phyloP scores from a whole-genome alignment of 1,284 basidiomycete genomes.

The Clitocybe nebularis region DNA sequence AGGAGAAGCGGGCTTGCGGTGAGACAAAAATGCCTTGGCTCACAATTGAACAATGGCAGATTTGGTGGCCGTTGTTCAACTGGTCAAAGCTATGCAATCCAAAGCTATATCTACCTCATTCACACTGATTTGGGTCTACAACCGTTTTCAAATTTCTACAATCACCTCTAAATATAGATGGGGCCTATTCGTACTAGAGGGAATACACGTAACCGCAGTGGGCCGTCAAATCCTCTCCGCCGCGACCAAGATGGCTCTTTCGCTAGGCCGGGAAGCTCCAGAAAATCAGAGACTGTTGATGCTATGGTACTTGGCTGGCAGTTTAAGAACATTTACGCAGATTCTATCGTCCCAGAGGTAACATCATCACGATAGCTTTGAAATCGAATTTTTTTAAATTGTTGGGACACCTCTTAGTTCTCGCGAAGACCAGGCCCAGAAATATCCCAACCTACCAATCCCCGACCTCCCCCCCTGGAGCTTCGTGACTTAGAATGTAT shows the following conservation, averaged over 20 bases:
- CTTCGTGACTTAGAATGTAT: constrained; percentile 37
- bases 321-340: constrained; percentile 8
- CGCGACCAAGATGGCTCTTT: background rate
- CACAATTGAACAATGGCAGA: background rate
- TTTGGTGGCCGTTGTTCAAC: background rate
- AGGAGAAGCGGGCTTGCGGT: background rate
- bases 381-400: background rate
- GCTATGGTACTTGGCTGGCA: constrained; percentile 8
- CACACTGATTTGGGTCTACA: too few relatives aligned
- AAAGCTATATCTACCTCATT: too few relatives aligned
- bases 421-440: constrained; percentile 6
- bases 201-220: background rate
- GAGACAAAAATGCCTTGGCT: background rate
- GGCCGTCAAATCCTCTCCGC: background rate
- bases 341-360: constrained; percentile 6
- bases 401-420: constrained; percentile 4
- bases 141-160: background rate
- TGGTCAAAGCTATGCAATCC: too few relatives aligned
- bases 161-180: background rate
- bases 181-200: background rate
- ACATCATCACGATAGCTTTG: background rate
- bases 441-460: constrained; percentile 19
- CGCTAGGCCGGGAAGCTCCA: background rate
- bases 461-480: constrained; percentile 29
- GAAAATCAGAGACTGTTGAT: background rate